Base-by-base conservation (phyloP, 345 rosid species). In the Aquilaria sinensis region DNA sequence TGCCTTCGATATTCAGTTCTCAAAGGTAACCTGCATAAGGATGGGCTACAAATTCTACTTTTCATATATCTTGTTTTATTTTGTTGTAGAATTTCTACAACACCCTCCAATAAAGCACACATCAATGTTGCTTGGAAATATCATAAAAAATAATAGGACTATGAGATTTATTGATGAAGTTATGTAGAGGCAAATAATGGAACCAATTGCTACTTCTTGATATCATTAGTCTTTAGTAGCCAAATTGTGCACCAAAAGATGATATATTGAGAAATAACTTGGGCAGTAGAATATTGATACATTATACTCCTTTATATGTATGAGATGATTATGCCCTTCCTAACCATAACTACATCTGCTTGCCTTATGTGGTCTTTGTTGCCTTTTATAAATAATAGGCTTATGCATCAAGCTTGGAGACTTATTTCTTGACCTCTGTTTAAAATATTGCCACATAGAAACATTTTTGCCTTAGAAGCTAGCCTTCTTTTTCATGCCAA, bases 361-460 rank as follows among this genome's bases (percentile, higher is more conserved):
- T 72, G 76, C 66, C 50, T 81, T 47, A 80, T 92, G 93, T 92
- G 98, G 96, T 85, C 93, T 12, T 65, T 92, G 73, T 85, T 74
- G 37, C 96, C 96, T 16, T 92, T 64, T 66, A 53, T 87, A 16
- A 70, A 84, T 30, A 96, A 87, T 51, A 84, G 80, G 69, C 68
- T 75, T 15, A 65, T 83, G 80, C 80, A 66, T 48, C 74, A 66
- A 66, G 96, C 98, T 10, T 89, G 93, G 96, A 81, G 66, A 61
- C 71, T 61, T 49, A 59, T 89, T 62, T 64, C 66, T 62, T 86
- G 53, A 66, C 43, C 43, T 37, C 8, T 5, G 1, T 7, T 1
- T 2, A 37, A 37, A 37, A 3, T 37, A 37, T 37, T 37, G 43
- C 43, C 5, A 5, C 9, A 37, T 37, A 37, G 7, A 37, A 37